Conservation (phyloP, 257 asterid species). For the Henckelia pumila region DNA sequence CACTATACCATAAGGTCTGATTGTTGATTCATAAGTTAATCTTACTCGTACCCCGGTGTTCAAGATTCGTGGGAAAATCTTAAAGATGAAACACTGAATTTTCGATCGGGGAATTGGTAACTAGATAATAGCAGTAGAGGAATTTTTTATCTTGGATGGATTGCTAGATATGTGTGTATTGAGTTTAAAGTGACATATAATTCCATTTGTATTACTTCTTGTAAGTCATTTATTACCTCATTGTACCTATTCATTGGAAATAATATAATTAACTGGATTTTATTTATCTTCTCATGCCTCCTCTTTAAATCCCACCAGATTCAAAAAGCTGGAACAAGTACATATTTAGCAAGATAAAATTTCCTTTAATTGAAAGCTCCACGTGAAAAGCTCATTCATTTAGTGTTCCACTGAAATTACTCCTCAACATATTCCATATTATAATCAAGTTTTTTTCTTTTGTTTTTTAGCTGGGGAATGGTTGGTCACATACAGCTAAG, state of each 20-base stretch:
- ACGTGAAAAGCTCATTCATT: too few relatives aligned
- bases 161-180: constrained; percentile 24
- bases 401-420: too few relatives aligned
- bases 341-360: too few relatives aligned
- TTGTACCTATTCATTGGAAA: constrained; percentile 22
- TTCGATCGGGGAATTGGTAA: constrained; percentile 7
- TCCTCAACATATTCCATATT: too few relatives aligned
- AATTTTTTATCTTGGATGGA: constrained; percentile 24
- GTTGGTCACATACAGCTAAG: too few relatives aligned
- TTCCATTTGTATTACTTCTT: constrained; percentile 23
- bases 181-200: constrained; percentile 12
- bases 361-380: too few relatives aligned
- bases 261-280: neutral
- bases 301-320: neutral
- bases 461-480: too few relatives aligned
- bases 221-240: constrained; percentile 22
- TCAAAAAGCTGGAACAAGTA: too few relatives aligned
- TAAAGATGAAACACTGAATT: neutral
- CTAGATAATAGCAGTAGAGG: constrained; percentile 16
- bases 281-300: neutral
- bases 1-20: constrained; percentile 27
- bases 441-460: too few relatives aligned
- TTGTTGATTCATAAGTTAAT: constrained; percentile 12
- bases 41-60: neutral
- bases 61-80: constrained; percentile 9